These are phyloP conservation scores for Penicillium sp. DNA, from an alignment of 2,329 filamentous ascomycete genomes.

Conservation along the genomic window DNA sequence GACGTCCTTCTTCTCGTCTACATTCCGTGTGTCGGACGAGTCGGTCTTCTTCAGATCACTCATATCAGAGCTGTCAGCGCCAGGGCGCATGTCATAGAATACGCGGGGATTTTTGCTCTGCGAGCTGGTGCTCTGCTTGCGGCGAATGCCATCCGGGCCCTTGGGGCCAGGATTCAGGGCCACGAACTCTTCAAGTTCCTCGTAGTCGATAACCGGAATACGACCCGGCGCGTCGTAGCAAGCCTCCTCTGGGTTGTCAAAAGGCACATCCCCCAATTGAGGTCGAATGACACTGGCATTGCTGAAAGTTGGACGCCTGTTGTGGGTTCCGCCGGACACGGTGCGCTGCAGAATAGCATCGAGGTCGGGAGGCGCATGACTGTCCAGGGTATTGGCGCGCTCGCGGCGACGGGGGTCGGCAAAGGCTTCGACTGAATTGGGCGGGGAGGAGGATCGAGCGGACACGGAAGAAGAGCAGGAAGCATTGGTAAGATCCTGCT, in stretches of 20 bases:
- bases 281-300: slow-evolving; percentile 56
- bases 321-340: slow-evolving; percentile 64
- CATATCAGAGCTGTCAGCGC: slow-evolving; percentile 36
- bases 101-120: slow-evolving; percentile 50
- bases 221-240: slow-evolving; percentile 81
- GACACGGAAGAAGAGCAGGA: slow-evolving; percentile 51
- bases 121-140: slow-evolving; percentile 49
- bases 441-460: slow-evolving; percentile 74
- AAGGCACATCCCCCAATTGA: slow-evolving; percentile 35
- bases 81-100: slow-evolving; percentile 59
- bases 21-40: slow-evolving; percentile 26
- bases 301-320: slow-evolving; percentile 58
- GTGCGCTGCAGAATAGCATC: slow-evolving; percentile 65
- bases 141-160: slow-evolving; percentile 32
- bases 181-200: slow-evolving; percentile 90
- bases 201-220: slow-evolving; percentile 81
- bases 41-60: slow-evolving; percentile 36
- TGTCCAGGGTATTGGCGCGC: slow-evolving; percentile 65
- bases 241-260: slow-evolving; percentile 57
- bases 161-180: slow-evolving; percentile 54
- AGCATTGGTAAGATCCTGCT: slow-evolving; percentile 39
- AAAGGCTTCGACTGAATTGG: slow-evolving; percentile 97
- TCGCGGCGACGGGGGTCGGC: slow-evolving; percentile 83
- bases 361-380: slow-evolving; percentile 52
- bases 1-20: slow-evolving; percentile 41